phyloP scores from a whole-genome alignment of 768 basidiomycete genomes.

The Gloeophyllum trabeum region DNA sequence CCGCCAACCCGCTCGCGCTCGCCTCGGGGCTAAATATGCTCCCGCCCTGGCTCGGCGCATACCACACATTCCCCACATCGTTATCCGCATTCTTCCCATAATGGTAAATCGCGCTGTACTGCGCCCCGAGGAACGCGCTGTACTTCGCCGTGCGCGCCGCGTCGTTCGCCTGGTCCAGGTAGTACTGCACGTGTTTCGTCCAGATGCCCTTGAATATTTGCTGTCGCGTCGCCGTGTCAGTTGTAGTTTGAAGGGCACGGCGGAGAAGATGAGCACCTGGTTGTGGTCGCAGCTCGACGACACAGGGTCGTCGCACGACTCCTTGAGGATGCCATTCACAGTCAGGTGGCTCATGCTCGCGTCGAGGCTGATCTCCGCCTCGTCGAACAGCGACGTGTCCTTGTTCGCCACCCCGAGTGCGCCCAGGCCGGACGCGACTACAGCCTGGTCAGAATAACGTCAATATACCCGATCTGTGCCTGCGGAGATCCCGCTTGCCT shows the following conservation, averaged over 20 bases:
- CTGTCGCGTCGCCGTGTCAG: too few relatives aligned
- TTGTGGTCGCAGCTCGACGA: conserved; percentile 31
- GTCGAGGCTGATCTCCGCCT: conserved; percentile 42
- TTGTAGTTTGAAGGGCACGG: not conserved
- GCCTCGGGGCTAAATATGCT: conserved; percentile 16
- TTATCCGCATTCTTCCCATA: conserved; percentile 26
- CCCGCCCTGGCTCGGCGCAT: conserved; percentile 16
- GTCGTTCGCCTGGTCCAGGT: conserved; percentile 34
- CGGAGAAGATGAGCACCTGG: too few relatives aligned
- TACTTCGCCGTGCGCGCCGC: conserved; percentile 32
- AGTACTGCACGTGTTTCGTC: conserved; percentile 40
- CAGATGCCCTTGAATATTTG: conserved; percentile 29
- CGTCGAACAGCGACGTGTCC: conserved; percentile 25
- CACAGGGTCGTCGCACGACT: conserved; percentile 38
- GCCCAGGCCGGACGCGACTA: conserved; percentile 41
- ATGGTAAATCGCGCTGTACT: conserved; percentile 30
- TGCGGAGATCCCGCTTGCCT: conserved; percentile 20
- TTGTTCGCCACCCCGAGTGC: conserved; percentile 30
- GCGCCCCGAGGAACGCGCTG: conserved; percentile 19
- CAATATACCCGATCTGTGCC: not conserved
- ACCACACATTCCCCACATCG: conserved; percentile 30
- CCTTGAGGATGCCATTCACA: conserved; percentile 29
- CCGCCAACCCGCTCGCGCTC: conserved; percentile 6
- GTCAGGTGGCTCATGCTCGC: conserved; percentile 33
- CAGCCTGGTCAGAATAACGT: conserved; percentile 24